phyloP scores from a whole-genome alignment of 1,139 yeast genomes.

The Suhomyces bolitotheri region DNA sequence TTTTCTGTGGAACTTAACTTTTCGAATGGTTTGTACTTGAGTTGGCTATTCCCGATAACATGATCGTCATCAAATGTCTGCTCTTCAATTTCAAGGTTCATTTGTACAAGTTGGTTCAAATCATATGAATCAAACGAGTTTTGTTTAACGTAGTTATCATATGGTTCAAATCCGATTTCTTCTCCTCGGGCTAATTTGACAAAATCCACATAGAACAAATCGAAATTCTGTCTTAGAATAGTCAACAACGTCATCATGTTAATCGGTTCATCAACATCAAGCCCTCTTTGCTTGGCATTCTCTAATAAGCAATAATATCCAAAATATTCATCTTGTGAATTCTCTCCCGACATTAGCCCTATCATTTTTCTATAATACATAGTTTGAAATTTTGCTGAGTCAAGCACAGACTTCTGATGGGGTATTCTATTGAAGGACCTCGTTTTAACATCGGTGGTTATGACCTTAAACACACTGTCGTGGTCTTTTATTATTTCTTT shows the following conservation, averaged over 20 bases:
- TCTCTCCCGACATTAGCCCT: slow-evolving; percentile 15
- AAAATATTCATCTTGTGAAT: slow-evolving; percentile 6
- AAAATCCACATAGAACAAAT: slow-evolving; percentile 45
- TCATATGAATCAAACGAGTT: slow-evolving; percentile 11
- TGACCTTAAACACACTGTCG: slow-evolving; percentile 10
- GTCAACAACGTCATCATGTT: slow-evolving; percentile 37
- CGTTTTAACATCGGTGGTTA: slow-evolving; percentile 58
- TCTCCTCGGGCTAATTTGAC: slow-evolving; percentile 46
- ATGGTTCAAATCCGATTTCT: slow-evolving; percentile 41
- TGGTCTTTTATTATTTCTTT: slow-evolving; percentile 20
- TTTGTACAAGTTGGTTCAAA: slow-evolving; percentile 7
- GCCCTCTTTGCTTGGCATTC: slow-evolving; percentile 46
- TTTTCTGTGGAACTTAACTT: slow-evolving; percentile 3
- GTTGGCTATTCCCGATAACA: neutral
- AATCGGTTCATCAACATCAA: slow-evolving; percentile 53
- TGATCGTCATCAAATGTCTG: neutral
- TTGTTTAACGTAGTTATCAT: slow-evolving; percentile 27
- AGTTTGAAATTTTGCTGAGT: slow-evolving; percentile 56
- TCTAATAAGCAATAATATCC: slow-evolving; percentile 29
- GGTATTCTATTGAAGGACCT: slow-evolving; percentile 47
- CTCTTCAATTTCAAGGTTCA: slow-evolving; percentile 1
- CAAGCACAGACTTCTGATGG: slow-evolving; percentile 44
- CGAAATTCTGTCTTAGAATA: slow-evolving; percentile 36
- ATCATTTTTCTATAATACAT: slow-evolving; percentile 46
- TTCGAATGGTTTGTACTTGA: slow-evolving; percentile 1